Conservation (phyloP, 1,139 yeast species). For the Geotrichum cucujoidarum region DNA sequence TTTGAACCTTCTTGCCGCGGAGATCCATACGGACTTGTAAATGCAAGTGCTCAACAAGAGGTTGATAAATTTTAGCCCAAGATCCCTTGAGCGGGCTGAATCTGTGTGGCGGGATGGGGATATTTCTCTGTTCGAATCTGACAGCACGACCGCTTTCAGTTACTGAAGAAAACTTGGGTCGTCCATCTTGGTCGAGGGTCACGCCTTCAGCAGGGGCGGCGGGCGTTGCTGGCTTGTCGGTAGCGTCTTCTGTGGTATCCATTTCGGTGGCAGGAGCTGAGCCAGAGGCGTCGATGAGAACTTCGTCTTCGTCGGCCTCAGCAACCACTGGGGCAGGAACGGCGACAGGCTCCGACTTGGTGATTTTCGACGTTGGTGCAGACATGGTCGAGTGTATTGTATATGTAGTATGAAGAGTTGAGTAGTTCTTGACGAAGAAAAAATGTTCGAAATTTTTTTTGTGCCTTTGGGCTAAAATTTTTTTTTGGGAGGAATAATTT, state of each 20-base stretch:
- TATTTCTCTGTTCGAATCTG: conserved; percentile 78
- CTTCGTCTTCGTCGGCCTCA: conserved; percentile 50
- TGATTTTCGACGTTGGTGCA: conserved; percentile 60
- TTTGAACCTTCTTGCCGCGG: conserved; percentile 70
- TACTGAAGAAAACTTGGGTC: conserved; percentile 81
- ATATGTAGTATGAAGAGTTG: neutral
- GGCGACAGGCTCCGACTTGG: conserved; percentile 22
- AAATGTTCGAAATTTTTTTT: neutral
- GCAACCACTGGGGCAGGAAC: conserved; percentile 28
- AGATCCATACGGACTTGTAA: conserved; percentile 94
- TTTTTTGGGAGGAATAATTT: neutral
- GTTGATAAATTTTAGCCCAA: conserved; percentile 94
- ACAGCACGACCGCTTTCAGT: conserved; percentile 61
- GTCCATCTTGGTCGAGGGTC: conserved; percentile 77
- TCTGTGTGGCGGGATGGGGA: conserved; percentile 94
- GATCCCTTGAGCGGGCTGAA: conserved; percentile 84
- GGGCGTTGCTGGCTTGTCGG: conserved; percentile 23
- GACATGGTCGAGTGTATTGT: conserved; percentile 44
- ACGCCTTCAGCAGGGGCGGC: conserved; percentile 35
- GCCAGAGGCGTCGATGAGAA: conserved; percentile 59
- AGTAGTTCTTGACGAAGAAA: neutral
- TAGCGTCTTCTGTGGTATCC: conserved; percentile 28
- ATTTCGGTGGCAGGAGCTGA: conserved; percentile 36
- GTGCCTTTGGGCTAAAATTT: neutral
- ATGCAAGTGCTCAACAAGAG: conserved; percentile 88